These are phyloP conservation scores for Gossypium davidsonii DNA, from an alignment of 441 rosid genomes.

Conservation along the genomic window DNA sequence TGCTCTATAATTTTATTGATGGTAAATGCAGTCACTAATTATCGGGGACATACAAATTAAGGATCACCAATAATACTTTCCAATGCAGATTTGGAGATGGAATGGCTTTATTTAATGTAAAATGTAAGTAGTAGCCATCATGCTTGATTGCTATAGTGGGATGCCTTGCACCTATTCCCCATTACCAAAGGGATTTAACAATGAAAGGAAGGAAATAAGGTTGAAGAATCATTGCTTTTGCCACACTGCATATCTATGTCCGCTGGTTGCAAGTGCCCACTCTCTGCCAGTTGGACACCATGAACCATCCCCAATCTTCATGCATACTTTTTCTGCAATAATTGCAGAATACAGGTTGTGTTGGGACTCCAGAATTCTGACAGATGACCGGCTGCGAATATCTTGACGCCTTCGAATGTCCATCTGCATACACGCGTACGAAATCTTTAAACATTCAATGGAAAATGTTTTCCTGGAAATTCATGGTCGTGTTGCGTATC, in stretches of 20 bases:
- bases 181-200: not conserved
- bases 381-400: slow-evolving; percentile 61
- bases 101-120: not conserved
- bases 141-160: not conserved
- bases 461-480: not conserved
- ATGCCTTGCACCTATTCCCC: not conserved
- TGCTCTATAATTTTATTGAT: not conserved
- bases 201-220: not conserved
- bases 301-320: slow-evolving; percentile 86
- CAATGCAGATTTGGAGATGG: not conserved
- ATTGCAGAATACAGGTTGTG: slow-evolving; percentile 68
- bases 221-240: slow-evolving; percentile 39
- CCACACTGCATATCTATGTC: slow-evolving; percentile 81
- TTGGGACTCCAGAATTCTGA: slow-evolving; percentile 58
- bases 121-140: not conserved
- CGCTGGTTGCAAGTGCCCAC: slow-evolving; percentile 66
- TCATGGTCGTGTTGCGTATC: not conserved
- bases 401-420: slow-evolving; percentile 56
- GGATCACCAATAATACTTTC: not conserved
- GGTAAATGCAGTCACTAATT: not conserved
- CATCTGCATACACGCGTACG: slow-evolving; percentile 41
- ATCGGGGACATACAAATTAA: not conserved
- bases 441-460: not conserved
- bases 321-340: slow-evolving; percentile 65
- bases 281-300: slow-evolving; percentile 79